phyloP scores from a whole-genome alignment of 176 grass and related monocot species.

The Ampelocalamus luodianensis region DNA sequence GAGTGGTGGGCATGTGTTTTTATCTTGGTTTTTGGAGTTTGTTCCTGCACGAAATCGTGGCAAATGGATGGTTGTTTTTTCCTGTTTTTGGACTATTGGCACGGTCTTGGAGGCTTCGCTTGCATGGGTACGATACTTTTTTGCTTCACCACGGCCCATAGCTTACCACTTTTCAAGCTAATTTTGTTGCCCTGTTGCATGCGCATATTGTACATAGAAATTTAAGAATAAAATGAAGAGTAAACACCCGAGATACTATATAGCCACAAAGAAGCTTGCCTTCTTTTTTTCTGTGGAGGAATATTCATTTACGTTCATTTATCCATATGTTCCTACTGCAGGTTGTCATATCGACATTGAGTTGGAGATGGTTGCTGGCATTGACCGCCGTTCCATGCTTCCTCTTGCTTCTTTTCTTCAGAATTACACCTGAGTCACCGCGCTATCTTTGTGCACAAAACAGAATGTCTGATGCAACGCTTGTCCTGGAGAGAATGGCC shows the following conservation, averaged over 20 bases:
- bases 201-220: too few species aligned
- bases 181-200: not conserved
- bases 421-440: conserved; percentile 60
- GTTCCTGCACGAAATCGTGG: conserved; percentile 68
- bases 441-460: conserved; percentile 65
- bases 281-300: not conserved
- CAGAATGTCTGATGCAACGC: conserved; percentile 48
- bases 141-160: not conserved
- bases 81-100: conserved; percentile 67
- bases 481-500: conserved; percentile 62
- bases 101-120: conserved; percentile 70
- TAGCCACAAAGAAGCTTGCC: not conserved
- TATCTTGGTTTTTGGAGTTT: conserved; percentile 84
- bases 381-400: conserved; percentile 64
- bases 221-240: too few species aligned
- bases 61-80: conserved; percentile 58
- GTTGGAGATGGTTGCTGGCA: conserved; percentile 70
- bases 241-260: not conserved
- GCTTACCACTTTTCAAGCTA: not conserved
- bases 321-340: conserved; percentile 28
- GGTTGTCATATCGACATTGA: conserved; percentile 53
- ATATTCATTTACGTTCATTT: not conserved
- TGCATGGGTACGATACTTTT: conserved; percentile 64
- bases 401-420: conserved; percentile 61
- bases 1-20: conserved; percentile 60